Evolutionary conservation across 2,329 filamentous ascomycete genomes (phyloP).

Genomic region (Penicillium sp.): DNA sequence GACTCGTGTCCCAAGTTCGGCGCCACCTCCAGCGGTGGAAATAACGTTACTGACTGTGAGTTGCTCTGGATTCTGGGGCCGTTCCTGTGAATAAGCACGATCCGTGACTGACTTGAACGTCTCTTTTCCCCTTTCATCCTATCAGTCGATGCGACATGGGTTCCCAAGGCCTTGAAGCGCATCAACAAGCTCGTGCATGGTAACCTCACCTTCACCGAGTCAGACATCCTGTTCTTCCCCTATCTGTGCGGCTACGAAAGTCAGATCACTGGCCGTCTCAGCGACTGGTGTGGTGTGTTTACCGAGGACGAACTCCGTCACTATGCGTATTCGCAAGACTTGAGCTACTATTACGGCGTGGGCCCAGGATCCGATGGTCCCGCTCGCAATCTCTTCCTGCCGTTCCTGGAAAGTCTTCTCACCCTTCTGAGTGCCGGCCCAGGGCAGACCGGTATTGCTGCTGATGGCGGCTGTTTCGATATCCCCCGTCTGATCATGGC

Average conservation of each 20-base stretch:
- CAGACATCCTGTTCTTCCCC: conserved; percentile 54
- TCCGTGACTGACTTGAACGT: no score
- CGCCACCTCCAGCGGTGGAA: conserved; percentile 39
- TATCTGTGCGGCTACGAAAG: conserved; percentile 68
- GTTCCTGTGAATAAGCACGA: no score
- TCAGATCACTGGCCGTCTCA: conserved; percentile 57
- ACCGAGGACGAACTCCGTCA: conserved; percentile 55
- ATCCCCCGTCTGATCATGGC: conserved; percentile 54
- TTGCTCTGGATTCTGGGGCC: conserved; percentile 1
- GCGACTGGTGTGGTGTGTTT: conserved; percentile 59
- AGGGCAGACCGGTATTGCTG: conserved; percentile 41
- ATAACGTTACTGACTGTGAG: conserved; percentile 18
- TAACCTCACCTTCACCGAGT: conserved; percentile 47
- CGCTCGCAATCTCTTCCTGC: conserved; percentile 55
- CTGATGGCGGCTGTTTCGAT: conserved; percentile 26
- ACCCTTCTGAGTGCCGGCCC: conserved; percentile 50
- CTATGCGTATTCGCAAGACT: conserved; percentile 63
- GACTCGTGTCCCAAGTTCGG: conserved; percentile 57
- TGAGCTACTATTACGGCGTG: conserved; percentile 62
- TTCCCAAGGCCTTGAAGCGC: conserved; percentile 31
- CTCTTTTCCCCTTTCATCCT: no score
- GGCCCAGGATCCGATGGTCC: conserved; percentile 48
- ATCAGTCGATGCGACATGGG: conserved; percentile 15
- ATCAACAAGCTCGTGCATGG: conserved; percentile 52
- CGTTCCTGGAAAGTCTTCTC: conserved; percentile 52